phyloP scores from a whole-genome alignment of 139 green algal species.

The Zygnema circumcarinatum region DNA sequence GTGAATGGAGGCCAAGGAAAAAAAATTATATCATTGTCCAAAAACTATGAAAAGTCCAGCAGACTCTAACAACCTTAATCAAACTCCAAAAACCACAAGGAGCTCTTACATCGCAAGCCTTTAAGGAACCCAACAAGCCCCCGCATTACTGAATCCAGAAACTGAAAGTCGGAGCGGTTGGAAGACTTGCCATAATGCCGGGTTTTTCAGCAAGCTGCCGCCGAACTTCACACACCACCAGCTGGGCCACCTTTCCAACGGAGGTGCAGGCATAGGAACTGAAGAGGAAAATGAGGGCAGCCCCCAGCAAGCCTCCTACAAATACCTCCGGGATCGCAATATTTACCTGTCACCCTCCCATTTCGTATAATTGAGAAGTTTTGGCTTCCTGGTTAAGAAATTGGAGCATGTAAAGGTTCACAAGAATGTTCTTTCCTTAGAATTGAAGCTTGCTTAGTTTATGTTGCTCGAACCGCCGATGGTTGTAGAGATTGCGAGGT shows the following conservation, averaged over 20 bases:
- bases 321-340: constrained; percentile 73
- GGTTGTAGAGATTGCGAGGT: too few species aligned
- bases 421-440: too few species aligned
- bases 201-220: constrained; percentile 68
- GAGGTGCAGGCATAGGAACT: constrained; percentile 58
- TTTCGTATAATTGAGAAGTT: too few species aligned
- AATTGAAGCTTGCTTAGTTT: too few species aligned
- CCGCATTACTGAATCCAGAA: too few species aligned
- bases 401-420: too few species aligned
- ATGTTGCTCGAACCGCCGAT: too few species aligned
- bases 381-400: too few species aligned
- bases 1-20: neutral
- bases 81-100: constrained; percentile 5
- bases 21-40: constrained; percentile 15
- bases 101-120: neutral
- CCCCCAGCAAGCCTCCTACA: constrained; percentile 67
- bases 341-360: constrained; percentile 59
- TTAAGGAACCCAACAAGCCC: too few species aligned
- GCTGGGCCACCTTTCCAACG: constrained; percentile 66
- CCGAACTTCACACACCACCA: constrained; percentile 70
- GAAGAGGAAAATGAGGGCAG: constrained; percentile 72
- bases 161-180: too few species aligned
- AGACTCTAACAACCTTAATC: neutral
- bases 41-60: neutral
- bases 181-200: constrained; percentile 66